A percentile compares a stretch with the other conserved stretches of the same genome.
Evolutionary conservation across 345 rosid species (phyloP).

Genomic region (Populus alba): DNA sequence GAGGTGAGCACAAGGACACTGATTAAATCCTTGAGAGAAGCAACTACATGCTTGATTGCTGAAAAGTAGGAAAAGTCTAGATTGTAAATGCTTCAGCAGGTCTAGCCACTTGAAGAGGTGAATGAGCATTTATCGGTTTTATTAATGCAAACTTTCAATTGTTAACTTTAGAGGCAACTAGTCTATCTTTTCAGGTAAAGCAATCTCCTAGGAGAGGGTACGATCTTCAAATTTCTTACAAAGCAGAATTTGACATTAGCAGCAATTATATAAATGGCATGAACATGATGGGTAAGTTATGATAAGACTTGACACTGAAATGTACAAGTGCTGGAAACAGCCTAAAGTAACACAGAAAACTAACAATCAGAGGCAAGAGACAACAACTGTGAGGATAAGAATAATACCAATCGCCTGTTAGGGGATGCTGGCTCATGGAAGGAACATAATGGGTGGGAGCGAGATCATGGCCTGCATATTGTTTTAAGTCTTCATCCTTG

Average conservation of each 20-base stretch:
- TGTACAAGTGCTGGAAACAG: not conserved
- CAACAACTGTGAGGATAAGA: slow-evolving; percentile 8
- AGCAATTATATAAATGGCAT: not conserved
- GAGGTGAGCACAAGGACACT: not conserved
- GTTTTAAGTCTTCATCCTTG: slow-evolving; percentile 70
- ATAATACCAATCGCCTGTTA: slow-evolving; percentile 87
- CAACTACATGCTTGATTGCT: not conserved
- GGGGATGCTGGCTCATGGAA: slow-evolving; percentile 96
- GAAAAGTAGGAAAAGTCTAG: not conserved
- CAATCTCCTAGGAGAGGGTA: not conserved
- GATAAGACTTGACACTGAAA: not conserved
- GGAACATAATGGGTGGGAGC: slow-evolving; percentile 98
- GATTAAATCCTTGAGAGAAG: not conserved
- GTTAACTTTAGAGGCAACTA: not conserved
- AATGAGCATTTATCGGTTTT: not conserved
- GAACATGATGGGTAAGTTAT: not conserved
- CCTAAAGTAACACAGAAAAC: not conserved
- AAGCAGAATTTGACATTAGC: not conserved
- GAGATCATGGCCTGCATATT: slow-evolving; percentile 77
- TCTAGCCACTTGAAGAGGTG: not conserved
- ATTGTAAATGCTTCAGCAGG: not conserved
- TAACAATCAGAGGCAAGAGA: not conserved
- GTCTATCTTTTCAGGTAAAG: not conserved
- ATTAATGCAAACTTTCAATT: not conserved
- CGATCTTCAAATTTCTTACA: not conserved